These are phyloP conservation scores for Knufia fluminis DNA, from an alignment of 2,329 filamentous ascomycete species.

Conservation along the genomic window DNA sequence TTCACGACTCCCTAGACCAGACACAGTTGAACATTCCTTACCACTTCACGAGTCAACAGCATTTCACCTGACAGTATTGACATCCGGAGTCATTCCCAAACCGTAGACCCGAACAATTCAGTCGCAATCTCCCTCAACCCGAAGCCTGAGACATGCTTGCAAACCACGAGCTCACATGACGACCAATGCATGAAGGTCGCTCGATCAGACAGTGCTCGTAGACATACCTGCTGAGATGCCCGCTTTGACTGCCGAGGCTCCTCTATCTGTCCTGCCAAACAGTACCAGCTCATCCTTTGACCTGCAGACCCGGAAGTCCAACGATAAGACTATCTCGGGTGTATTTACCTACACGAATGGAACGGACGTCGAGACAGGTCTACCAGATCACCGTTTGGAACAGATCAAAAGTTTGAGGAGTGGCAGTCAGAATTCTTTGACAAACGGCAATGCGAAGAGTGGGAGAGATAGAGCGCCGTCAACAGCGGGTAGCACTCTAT, in stretches of 20 bases:
- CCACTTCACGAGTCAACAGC: neutral
- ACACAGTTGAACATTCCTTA: neutral
- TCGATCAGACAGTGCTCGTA: neutral
- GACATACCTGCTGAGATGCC: conserved; percentile 16
- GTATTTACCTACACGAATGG: conserved; percentile 40
- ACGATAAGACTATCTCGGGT: conserved; percentile 37
- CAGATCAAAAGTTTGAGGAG: conserved; percentile 23
- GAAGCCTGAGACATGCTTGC: neutral
- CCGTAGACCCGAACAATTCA: neutral
- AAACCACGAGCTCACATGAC: neutral
- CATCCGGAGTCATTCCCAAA: neutral
- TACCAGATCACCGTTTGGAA: conserved; percentile 32
- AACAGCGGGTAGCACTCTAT: conserved; percentile 42
- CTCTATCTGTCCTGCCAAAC: conserved; percentile 25
- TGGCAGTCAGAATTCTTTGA: conserved; percentile 26
- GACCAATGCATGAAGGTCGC: neutral
- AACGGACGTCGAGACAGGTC: conserved; percentile 34
- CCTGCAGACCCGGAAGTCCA: conserved; percentile 32
- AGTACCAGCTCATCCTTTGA: conserved; percentile 30
- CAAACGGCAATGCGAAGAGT: conserved; percentile 31
- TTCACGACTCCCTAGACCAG: neutral
- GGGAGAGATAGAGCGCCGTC: conserved; percentile 33
- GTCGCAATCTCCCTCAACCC: neutral
- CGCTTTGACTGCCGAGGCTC: conserved; percentile 16
- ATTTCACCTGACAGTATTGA: neutral